phyloP scores from a whole-genome alignment of 2,329 filamentous ascomycete genomes.

The Monosporascus sp. region DNA sequence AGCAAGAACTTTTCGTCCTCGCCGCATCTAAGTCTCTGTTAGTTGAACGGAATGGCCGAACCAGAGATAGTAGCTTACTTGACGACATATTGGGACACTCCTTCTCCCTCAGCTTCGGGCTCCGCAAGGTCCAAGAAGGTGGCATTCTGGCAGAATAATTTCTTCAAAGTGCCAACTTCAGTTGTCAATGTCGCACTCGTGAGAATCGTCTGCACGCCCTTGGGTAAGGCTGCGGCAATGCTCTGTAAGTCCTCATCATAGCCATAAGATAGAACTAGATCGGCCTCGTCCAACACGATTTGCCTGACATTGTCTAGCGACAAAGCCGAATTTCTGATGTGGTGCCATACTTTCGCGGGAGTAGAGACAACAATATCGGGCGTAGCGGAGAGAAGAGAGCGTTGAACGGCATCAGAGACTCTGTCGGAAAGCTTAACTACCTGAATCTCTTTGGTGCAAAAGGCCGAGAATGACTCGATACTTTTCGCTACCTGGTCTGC shows the following conservation, averaged over 20 bases:
- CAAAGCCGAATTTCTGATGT: conserved; percentile 68
- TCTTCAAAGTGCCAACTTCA: conserved; percentile 81
- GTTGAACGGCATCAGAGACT: conserved; percentile 81
- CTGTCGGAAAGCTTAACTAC: conserved; percentile 86
- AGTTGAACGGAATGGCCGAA: not conserved
- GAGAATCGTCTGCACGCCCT: conserved; percentile 82
- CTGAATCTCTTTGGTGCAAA: conserved; percentile 78
- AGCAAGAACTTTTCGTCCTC: conserved; percentile 97
- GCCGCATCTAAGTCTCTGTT: conserved; percentile 54
- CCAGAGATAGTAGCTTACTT: conserved; percentile 44
- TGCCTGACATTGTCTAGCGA: conserved; percentile 66
- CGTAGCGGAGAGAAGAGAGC: conserved; percentile 75
- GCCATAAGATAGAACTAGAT: conserved; percentile 88
- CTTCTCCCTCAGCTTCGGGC: conserved; percentile 68
- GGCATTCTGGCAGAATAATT: conserved; percentile 78
- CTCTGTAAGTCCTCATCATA: conserved; percentile 86
- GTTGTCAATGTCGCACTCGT: conserved; percentile 90
- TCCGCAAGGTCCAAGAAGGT: conserved; percentile 78
- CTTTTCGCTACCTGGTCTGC: conserved; percentile 84
- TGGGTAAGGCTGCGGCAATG: conserved; percentile 71
- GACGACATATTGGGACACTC: conserved; percentile 81
- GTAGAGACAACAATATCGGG: conserved; percentile 92
- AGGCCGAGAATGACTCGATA: conserved; percentile 70
- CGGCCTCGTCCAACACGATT: conserved; percentile 89
- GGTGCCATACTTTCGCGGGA: conserved; percentile 74